Conservation (phyloP, 306 rosid genomes). For the Morella rubra region DNA sequence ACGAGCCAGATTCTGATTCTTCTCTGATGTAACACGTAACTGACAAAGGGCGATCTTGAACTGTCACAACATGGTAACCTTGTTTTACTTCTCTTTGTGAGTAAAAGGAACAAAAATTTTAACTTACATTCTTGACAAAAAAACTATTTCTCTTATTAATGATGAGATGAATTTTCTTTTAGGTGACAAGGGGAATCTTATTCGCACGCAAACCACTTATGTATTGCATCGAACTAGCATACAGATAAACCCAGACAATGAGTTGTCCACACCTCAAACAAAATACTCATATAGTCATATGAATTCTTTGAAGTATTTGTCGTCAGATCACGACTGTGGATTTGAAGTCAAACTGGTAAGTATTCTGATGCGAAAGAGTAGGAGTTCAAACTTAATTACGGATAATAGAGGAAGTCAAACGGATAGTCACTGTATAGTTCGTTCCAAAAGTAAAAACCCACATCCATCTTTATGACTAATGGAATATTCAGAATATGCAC, state of each 20-base stretch:
- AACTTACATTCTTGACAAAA: background rate
- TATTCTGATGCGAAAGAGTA: too few relatives aligned
- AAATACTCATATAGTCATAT: background rate
- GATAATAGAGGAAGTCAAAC: too few relatives aligned
- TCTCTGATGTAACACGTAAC: constrained; percentile 21
- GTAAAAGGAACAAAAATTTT: background rate
- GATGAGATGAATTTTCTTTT: too few relatives aligned
- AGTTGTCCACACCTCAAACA: too few relatives aligned
- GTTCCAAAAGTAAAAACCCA: background rate
- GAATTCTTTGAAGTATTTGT: background rate
- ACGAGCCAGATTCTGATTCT: constrained; percentile 24
- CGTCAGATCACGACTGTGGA: too few relatives aligned
- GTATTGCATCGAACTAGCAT: too few relatives aligned
- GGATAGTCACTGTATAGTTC: too few relatives aligned
- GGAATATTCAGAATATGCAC: background rate
- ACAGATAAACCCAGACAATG: too few relatives aligned
- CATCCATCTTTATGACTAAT: background rate
- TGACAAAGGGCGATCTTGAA: constrained; percentile 35
- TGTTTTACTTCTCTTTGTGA: background rate
- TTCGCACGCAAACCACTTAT: too few relatives aligned
- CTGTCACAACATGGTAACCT: constrained; percentile 7
- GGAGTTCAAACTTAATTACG: too few relatives aligned
- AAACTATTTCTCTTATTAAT: background rate
- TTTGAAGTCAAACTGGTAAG: too few relatives aligned
- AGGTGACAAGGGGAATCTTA: too few relatives aligned